Evolutionary conservation across 805 yeast genomes (phyloP).

Genomic region (Lachancea mirantina): DNA sequence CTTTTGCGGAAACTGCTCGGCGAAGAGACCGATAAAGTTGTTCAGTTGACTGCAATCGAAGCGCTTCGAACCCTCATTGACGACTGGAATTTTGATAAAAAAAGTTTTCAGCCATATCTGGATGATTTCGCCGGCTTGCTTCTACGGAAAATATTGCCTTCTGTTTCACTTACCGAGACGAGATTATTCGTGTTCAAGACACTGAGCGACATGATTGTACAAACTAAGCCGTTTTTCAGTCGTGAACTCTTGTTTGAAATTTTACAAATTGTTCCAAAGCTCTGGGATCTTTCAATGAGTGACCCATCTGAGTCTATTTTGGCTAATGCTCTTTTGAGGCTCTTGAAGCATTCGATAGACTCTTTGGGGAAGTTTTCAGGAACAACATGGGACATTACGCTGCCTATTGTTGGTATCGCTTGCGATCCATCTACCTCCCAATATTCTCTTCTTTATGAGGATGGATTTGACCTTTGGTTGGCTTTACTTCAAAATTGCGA

Average conservation of each 20-base stretch:
- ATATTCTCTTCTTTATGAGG: conserved; percentile 63
- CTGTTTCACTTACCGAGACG: conserved; percentile 59
- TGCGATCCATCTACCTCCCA: conserved; percentile 55
- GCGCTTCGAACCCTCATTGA: conserved; percentile 63
- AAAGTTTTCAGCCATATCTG: conserved; percentile 58
- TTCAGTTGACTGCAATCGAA: conserved; percentile 64
- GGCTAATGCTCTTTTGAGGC: conserved; percentile 46
- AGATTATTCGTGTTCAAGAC: conserved; percentile 68
- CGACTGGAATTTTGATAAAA: conserved; percentile 79
- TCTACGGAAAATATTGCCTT: conserved; percentile 40
- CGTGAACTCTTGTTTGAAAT: conserved; percentile 44
- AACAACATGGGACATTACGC: conserved; percentile 46
- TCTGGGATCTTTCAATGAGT: conserved; percentile 59
- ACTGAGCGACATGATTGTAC: conserved; percentile 52
- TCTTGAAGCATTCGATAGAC: conserved; percentile 47
- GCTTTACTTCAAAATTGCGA: conserved; percentile 60
- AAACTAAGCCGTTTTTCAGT: conserved; percentile 58
- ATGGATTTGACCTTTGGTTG: conserved; percentile 83
- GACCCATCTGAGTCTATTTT: conserved; percentile 34
- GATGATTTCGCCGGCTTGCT: conserved; percentile 44
- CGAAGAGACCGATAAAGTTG: conserved; percentile 66
- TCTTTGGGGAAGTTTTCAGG: conserved; percentile 49
- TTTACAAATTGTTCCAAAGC: conserved; percentile 53
- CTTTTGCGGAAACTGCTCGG: conserved; percentile 47
- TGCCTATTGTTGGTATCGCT: conserved; percentile 56